Conservation (phyloP, 192 early-diverging fungal genomes). For the Linnemannia hyalina region DNA sequence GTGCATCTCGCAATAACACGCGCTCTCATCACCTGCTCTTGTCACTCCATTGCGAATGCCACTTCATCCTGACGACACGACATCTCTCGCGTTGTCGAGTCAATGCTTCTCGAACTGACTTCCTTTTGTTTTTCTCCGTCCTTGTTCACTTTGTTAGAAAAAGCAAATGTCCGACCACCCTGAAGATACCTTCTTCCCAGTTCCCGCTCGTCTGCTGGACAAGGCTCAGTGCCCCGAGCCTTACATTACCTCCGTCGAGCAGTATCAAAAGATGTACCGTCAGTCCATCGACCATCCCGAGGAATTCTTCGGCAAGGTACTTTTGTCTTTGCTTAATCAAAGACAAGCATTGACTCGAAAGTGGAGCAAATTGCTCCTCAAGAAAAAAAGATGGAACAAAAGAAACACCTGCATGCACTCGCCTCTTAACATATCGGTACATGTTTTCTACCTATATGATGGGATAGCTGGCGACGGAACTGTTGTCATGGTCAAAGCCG, state of each 20-base stretch:
- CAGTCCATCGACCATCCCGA: slow-evolving; percentile 83
- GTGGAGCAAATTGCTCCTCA: too few relatives aligned
- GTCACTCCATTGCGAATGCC: too few relatives aligned
- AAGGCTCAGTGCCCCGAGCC: slow-evolving; percentile 67
- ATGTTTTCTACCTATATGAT: neutral
- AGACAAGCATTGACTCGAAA: too few relatives aligned
- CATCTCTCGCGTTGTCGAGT: too few relatives aligned
- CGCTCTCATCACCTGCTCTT: too few relatives aligned
- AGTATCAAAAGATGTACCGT: slow-evolving; percentile 85
- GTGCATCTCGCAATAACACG: too few relatives aligned
- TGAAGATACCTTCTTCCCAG: slow-evolving; percentile 42
- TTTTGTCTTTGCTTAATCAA: neutral
- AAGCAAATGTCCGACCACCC: slow-evolving; percentile 30
- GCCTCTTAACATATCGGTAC: neutral
- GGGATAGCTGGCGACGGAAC: slow-evolving; percentile 74
- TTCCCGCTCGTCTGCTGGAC: slow-evolving; percentile 76
- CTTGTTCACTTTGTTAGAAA: neutral
- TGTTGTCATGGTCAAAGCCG: slow-evolving; percentile 84
- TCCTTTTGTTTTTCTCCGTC: neutral
- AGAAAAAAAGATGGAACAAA: neutral
- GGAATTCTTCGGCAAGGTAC: slow-evolving; percentile 86
- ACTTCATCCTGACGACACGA: too few relatives aligned
- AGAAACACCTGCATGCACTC: neutral
- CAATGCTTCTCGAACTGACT: neutral
- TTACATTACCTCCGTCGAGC: slow-evolving; percentile 76